A percentile compares a stretch with the other conserved stretches of the same genome.
Conservation (phyloP, 129 eudicot species). For the Centella asiatica region DNA sequence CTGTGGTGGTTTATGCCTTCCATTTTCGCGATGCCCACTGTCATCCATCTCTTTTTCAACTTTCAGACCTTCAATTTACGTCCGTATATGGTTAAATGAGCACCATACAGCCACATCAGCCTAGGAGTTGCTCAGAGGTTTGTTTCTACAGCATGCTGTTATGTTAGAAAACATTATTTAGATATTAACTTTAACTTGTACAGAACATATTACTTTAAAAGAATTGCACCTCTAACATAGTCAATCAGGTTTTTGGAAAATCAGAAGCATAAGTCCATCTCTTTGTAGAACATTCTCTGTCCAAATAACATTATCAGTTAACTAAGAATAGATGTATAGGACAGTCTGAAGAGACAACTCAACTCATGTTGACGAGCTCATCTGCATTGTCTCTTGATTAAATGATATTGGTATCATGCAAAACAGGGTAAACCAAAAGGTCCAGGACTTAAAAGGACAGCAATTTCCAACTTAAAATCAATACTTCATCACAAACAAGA, state of each 20-base stretch:
- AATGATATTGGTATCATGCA: not conserved
- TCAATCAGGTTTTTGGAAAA: conserved; percentile 2
- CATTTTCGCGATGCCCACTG: conserved; percentile 76
- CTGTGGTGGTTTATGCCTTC: conserved; percentile 78
- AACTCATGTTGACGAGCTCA: not conserved
- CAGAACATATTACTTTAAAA: not conserved
- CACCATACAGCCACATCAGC: conserved; percentile 6
- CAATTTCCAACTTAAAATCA: too few species aligned
- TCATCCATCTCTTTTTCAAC: conserved; percentile 58
- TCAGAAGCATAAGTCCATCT: conserved; percentile 6
- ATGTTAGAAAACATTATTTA: too few species aligned
- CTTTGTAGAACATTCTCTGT: conserved; percentile 13
- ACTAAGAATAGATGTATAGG: not conserved
- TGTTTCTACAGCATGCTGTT: not conserved
- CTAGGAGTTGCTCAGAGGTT: conserved; percentile 7
- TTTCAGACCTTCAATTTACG: conserved; percentile 15
- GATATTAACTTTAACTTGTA: not conserved
- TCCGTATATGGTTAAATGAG: conserved; percentile 14
- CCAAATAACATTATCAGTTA: not conserved
- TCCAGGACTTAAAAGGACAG: too few species aligned
- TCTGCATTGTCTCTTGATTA: not conserved
- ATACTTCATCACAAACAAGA: too few species aligned
- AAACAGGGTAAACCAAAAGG: not conserved
- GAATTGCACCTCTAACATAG: not conserved
- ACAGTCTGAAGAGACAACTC: too few species aligned